phyloP scores from a whole-genome alignment of 352 stramenopile species.

The Phytophthora macrochlamydospora region DNA sequence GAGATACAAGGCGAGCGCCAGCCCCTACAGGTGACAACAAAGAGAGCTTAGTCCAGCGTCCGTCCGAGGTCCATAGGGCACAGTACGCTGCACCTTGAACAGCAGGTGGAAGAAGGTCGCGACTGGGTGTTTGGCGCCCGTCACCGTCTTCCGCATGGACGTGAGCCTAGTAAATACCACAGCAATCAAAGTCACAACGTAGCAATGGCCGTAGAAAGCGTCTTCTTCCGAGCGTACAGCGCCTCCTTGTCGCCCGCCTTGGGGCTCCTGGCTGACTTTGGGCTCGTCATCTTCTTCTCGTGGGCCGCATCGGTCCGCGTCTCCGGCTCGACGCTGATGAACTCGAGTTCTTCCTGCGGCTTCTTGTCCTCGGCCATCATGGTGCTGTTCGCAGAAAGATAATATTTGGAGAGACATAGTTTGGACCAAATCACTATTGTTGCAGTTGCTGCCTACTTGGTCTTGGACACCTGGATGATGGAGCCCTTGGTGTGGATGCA shows the following conservation, averaged over 20 bases:
- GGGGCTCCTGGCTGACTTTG: conserved; percentile 20
- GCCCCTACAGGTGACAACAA: conserved; percentile 24
- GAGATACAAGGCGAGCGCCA: conserved; percentile 94
- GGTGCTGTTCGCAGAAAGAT: neutral
- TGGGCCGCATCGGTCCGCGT: conserved; percentile 14
- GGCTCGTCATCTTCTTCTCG: conserved; percentile 11
- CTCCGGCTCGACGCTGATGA: conserved; percentile 70
- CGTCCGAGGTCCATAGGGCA: neutral
- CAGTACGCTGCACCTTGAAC: conserved; percentile 89
- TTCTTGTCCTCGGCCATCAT: conserved; percentile 78
- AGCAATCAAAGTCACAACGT: neutral
- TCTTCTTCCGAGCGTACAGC: conserved; percentile 47
- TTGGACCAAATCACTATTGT: conserved; percentile 30
- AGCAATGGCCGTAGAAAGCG: too few relatives aligned
- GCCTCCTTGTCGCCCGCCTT: conserved; percentile 57
- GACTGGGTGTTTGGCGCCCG: conserved; percentile 91
- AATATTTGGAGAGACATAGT: neutral
- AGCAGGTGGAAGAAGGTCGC: conserved; percentile 96
- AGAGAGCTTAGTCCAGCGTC: neutral
- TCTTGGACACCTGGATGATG: conserved; percentile 84
- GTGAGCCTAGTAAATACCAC: conserved; percentile 48
- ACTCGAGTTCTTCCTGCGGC: conserved; percentile 72
- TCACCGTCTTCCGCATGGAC: conserved; percentile 73
- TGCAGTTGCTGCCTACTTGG: conserved; percentile 51
- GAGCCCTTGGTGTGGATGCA: conserved; percentile 89